A percentile compares a stretch with the other conserved stretches of the same genome.
phyloP scores from a whole-genome alignment of 371 early-diverging fungal species.

The Mucor irregularis region DNA sequence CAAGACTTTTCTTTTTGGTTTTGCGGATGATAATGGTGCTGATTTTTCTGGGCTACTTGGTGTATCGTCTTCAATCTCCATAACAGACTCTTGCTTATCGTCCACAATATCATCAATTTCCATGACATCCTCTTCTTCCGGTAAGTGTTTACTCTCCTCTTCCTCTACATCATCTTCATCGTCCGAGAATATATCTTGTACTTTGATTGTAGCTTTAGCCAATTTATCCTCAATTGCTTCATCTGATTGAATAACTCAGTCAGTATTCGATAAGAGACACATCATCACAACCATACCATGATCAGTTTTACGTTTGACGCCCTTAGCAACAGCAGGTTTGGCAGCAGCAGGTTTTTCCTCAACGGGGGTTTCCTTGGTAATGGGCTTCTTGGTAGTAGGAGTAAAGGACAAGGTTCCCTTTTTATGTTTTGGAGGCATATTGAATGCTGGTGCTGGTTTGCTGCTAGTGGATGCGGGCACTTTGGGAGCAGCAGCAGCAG shows the following conservation, averaged over 20 bases:
- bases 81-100: slow-evolving; percentile 6
- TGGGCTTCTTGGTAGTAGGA: slow-evolving; percentile 6
- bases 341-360: background rate
- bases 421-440: background rate
- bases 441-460: background rate
- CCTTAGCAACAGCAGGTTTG: background rate
- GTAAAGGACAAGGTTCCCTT: slow-evolving; percentile 7
- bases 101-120: slow-evolving; percentile 7
- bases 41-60: slow-evolving; percentile 14
- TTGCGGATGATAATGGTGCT: slow-evolving; percentile 17
- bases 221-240: background rate
- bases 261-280: background rate
- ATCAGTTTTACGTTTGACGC: background rate
- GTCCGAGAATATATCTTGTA: slow-evolving; percentile 16
- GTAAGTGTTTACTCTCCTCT: background rate
- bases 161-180: slow-evolving; percentile 16
- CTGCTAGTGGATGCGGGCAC: background rate
- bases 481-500: background rate
- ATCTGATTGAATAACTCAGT: background rate
- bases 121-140: slow-evolving; percentile 7
- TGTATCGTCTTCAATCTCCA: slow-evolving; percentile 1
- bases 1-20: slow-evolving; percentile 37
- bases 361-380: background rate
- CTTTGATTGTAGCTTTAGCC: slow-evolving; percentile 18
- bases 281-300: too few relatives aligned